Base-by-base conservation (phyloP, 495 filamentous ascomycete species). In the Cryomyces minteri region DNA sequence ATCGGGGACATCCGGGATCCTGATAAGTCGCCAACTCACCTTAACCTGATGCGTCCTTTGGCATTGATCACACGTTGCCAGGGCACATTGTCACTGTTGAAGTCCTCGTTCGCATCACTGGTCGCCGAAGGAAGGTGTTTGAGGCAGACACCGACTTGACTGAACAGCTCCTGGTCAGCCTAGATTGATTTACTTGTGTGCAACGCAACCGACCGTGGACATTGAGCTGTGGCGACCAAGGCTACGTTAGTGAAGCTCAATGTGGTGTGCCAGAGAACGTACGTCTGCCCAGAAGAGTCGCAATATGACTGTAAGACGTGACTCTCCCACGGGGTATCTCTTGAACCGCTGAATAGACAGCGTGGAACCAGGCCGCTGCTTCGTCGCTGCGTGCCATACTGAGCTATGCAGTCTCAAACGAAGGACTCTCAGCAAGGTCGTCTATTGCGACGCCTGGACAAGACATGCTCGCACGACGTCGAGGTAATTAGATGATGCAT, bases 51-150 rank as follows among this genome's bases (percentile, higher is more conserved):
- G 47, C 75, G 68, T 12, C 87, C 87, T 60, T 83, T 88, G 3
- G 81, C 60, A 55, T 88, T 92, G 49, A 95, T 81, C 8, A 96
- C 85, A 40, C 88, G 68, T 65, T 95, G 88, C 88, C 88, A 96
- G 4, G 88, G 88, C 8, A 94, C 87, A 52, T 83, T 94, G 12
- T 61, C 67, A 46, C 69, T 64, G 54, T 94, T 73, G 61, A 78
- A 92, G 44, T 53, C 58, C 43, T 51, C 47, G 53, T 62, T 44
- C 49, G 50, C 33, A 54, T 59, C 28, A 62, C 52, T 59, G 59
- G 54, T 40, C 44, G 53, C 51, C 1, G 61, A 54, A 4, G 88
- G 74, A 11, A 96, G 77, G 52, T 90, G 78, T 57, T 94, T 94
- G 1, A 95, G 73, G 54, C 78, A 85, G 30, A 88, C 66, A 29